Evolutionary conservation across 768 basidiomycete genomes (phyloP).

Genomic region (Candolleomyces aberdarensis): DNA sequence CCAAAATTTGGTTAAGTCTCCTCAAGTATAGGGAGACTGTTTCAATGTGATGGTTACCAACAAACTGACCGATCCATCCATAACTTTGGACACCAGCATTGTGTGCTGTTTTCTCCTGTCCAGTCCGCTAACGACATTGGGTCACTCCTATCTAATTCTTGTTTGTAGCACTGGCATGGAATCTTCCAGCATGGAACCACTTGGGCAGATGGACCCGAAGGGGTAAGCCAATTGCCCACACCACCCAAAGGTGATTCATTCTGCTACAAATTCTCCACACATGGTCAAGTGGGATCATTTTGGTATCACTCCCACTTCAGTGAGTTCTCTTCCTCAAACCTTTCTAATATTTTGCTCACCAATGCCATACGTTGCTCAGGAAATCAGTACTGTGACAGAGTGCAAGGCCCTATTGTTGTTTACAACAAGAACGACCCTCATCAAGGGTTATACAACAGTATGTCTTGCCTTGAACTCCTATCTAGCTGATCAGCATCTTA

Average conservation of each 20-base stretch:
- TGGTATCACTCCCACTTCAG: conserved; percentile 37
- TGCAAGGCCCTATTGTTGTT: conserved; percentile 19
- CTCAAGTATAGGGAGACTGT: background rate
- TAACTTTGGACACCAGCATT: conserved; percentile 49
- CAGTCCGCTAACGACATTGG: background rate
- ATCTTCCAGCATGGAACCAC: conserved; percentile 39
- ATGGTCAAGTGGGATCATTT: conserved; percentile 28
- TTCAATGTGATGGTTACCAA: conserved; percentile 50
- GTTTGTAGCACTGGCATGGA: conserved; percentile 50
- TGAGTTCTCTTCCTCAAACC: conserved; percentile 4
- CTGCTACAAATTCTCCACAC: conserved; percentile 34
- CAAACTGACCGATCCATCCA: conserved; percentile 41
- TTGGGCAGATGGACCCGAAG: conserved; percentile 41
- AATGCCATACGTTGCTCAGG: background rate
- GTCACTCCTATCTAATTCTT: background rate
- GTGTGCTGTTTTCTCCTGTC: conserved; percentile 27
- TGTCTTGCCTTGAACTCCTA: background rate
- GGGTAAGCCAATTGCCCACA: conserved; percentile 49
- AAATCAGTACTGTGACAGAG: conserved; percentile 22
- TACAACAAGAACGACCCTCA: conserved; percentile 21
- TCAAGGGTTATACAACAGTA: conserved; percentile 19
- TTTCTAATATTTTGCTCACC: background rate
- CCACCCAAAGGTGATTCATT: conserved; percentile 35
- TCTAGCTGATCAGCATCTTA: no score
- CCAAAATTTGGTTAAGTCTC: no score